Conservation (phyloP, 2,329 filamentous ascomycete species). For the Paecilomyces niveus region DNA sequence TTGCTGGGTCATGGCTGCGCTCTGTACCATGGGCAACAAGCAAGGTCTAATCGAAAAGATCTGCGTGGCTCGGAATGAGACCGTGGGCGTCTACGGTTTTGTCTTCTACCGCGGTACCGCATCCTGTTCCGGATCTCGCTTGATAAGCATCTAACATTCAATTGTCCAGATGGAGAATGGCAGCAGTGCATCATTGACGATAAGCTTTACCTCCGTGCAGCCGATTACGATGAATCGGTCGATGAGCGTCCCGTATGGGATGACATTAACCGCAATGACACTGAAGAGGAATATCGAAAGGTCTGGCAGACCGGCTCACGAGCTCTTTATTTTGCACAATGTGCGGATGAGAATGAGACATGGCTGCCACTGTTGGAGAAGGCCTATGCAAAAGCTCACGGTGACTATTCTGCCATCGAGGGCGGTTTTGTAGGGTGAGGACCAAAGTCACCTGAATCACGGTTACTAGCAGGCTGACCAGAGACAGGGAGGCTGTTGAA, state of each 20-base stretch:
- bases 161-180: conserved; percentile 68
- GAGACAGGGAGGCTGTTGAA: conserved; percentile 47
- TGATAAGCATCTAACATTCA: neutral
- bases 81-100: conserved; percentile 76
- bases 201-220: conserved; percentile 76
- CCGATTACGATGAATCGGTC: conserved; percentile 72
- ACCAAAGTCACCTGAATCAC: neutral
- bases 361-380: conserved; percentile 76
- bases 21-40: conserved; percentile 71
- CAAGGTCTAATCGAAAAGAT: conserved; percentile 62
- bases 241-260: conserved; percentile 68
- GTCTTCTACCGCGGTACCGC: conserved; percentile 63
- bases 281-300: conserved; percentile 63
- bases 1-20: conserved; percentile 78
- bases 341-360: conserved; percentile 68
- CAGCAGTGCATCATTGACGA: conserved; percentile 88
- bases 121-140: neutral
- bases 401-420: conserved; percentile 68
- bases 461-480: neutral
- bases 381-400: conserved; percentile 77
- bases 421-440: conserved; percentile 61
- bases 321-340: conserved; percentile 71
- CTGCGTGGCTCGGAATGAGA: conserved; percentile 65
- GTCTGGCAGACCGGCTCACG: conserved; percentile 69
- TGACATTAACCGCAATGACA: conserved; percentile 66